A percentile compares a stretch with the other conserved stretches of the same genome.
These are phyloP conservation scores for Fraxinus floribunda DNA, from an alignment of 305 asterid genomes.

Conservation along the genomic window DNA sequence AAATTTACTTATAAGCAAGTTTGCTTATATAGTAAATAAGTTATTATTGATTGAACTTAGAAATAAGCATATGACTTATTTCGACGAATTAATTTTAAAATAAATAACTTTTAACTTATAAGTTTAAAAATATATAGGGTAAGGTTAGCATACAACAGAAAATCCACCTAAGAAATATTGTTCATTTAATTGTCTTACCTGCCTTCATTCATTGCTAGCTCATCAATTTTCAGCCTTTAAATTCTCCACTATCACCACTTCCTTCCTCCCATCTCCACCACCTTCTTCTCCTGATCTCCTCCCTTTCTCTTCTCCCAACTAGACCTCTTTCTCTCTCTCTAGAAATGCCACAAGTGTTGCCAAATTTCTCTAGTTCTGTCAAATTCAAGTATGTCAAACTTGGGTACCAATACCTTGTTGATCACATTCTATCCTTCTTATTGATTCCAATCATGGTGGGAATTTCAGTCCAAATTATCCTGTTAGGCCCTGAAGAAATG, in stretches of 20 bases:
- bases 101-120: no score
- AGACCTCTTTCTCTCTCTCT: background rate
- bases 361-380: constrained; percentile 26
- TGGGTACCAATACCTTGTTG: constrained; percentile 46
- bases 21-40: background rate
- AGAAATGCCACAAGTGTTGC: background rate
- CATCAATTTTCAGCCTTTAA: background rate
- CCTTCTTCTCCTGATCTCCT: background rate
- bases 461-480: constrained; percentile 23
- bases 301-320: background rate
- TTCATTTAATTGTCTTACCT: constrained; percentile 33
- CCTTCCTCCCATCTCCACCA: background rate
- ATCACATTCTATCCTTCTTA: constrained; percentile 36
- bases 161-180: constrained; percentile 43
- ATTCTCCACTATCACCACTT: background rate
- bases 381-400: constrained; percentile 37
- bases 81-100: background rate
- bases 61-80: background rate
- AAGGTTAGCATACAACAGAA: background rate
- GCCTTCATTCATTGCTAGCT: constrained; percentile 16
- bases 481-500: constrained; percentile 23
- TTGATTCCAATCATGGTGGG: constrained; percentile 31
- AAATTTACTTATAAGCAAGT: background rate
- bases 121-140: background rate
- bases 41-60: no score